Conservation (phyloP, 2,329 filamentous ascomycete genomes). For the Epichloe brachyelytri region DNA sequence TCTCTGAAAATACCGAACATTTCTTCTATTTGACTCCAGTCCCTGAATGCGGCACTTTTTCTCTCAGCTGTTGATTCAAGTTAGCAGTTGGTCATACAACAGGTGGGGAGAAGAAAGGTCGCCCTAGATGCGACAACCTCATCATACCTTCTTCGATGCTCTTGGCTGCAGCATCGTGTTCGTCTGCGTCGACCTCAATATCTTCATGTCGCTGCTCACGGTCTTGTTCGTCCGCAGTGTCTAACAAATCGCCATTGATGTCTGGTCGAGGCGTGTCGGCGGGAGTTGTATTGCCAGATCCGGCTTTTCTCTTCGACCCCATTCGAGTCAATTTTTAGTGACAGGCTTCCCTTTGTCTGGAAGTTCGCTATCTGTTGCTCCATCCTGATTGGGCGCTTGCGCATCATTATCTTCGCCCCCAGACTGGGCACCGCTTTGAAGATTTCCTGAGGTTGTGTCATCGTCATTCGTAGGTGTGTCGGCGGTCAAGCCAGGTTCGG, state of each 20-base stretch:
- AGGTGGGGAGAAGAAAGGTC: not conserved
- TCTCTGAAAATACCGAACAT: constrained; percentile 81
- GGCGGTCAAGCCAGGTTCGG: constrained; percentile 23
- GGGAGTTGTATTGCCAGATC: constrained; percentile 1
- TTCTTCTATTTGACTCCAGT: constrained; percentile 69
- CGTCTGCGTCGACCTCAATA: constrained; percentile 33
- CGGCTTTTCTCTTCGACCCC: constrained; percentile 25
- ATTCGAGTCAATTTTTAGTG: constrained; percentile 29
- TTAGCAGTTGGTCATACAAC: constrained; percentile 9
- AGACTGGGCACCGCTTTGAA: constrained; percentile 26
- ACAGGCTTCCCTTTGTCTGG: constrained; percentile 20
- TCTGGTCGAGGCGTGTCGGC: constrained; percentile 15
- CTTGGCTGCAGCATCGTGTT: constrained; percentile 42
- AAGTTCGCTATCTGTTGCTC: constrained; percentile 14
- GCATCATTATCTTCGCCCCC: constrained; percentile 33
- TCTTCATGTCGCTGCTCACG: constrained; percentile 36
- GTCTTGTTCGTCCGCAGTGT: constrained; percentile 27
- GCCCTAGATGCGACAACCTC: constrained; percentile 12
- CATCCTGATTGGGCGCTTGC: constrained; percentile 15
- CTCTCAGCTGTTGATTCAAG: constrained; percentile 46
- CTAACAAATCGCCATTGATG: constrained; percentile 18
- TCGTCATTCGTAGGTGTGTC: constrained; percentile 22
- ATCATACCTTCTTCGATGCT: constrained; percentile 55
- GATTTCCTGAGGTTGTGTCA: constrained; percentile 22
- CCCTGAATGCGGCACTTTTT: constrained; percentile 68